Conservation (phyloP, 768 basidiomycete genomes). For the Podaxis mareebaensis region DNA sequence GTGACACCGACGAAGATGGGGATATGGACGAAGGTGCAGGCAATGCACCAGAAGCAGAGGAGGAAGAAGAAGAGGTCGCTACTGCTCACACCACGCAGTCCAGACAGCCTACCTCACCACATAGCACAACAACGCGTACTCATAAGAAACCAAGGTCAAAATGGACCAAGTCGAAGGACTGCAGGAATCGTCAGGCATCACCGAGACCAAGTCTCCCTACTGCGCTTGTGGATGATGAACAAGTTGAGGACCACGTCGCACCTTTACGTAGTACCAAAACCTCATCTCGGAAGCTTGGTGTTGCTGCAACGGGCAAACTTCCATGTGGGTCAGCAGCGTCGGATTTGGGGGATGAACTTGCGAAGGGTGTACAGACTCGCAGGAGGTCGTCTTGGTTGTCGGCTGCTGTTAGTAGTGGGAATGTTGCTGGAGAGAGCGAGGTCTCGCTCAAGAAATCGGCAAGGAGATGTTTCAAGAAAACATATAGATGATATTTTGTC, state of each 20-base stretch:
- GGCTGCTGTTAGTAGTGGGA: constrained; percentile 22
- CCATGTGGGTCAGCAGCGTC: constrained; percentile 23
- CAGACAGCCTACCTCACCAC: constrained; percentile 7
- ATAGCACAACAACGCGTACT: constrained; percentile 14
- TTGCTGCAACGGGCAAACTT: constrained; percentile 18
- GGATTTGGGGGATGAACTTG: constrained; percentile 32
- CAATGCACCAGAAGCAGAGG: background rate
- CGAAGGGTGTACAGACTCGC: constrained; percentile 36
- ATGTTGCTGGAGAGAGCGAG: constrained; percentile 26
- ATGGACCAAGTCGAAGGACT: constrained; percentile 12
- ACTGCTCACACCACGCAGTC: background rate
- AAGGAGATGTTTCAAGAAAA: constrained; percentile 4
- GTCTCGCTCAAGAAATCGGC: constrained; percentile 11
- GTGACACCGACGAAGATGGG: constrained; percentile 38
- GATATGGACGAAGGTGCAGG: constrained; percentile 32
- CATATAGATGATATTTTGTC: no score
- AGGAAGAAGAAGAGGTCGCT: constrained; percentile 4
- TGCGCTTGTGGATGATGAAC: constrained; percentile 23
- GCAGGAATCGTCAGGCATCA: constrained; percentile 5
- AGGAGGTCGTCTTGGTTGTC: constrained; percentile 45
- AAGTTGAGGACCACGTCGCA: constrained; percentile 36
- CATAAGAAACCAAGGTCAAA: constrained; percentile 10
- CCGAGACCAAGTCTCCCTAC: constrained; percentile 18
- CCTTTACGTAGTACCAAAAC: constrained; percentile 38
- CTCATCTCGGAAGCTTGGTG: constrained; percentile 20